Percentiles rank a stretch among this genome's conserved stretches.
phyloP scores from a whole-genome alignment of 2,329 filamentous ascomycete species.

The Periconia macrospinosa region DNA sequence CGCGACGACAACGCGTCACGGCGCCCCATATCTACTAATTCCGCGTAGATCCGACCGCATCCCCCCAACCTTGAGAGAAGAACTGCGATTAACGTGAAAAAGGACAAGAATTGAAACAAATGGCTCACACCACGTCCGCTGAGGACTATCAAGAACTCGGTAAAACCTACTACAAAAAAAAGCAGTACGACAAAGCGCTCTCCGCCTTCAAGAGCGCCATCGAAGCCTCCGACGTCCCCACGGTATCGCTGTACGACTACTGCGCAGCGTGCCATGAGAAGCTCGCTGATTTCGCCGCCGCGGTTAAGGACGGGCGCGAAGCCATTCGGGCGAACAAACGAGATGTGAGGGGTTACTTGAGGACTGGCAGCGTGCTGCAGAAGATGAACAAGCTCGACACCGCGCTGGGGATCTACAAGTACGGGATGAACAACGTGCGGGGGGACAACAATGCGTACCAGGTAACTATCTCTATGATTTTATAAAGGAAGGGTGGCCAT shows the following conservation, averaged over 20 bases:
- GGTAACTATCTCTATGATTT: constrained; percentile 13
- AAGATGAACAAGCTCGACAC: constrained; percentile 55
- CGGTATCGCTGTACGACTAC: constrained; percentile 52
- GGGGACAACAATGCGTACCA: constrained; percentile 38
- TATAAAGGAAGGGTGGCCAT: neutral
- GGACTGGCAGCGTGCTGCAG: constrained; percentile 53
- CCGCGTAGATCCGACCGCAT: too few relatives aligned
- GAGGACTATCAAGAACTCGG: constrained; percentile 42
- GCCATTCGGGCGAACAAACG: constrained; percentile 57
- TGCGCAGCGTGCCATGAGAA: constrained; percentile 60
- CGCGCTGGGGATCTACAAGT: constrained; percentile 59
- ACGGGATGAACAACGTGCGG: constrained; percentile 58
- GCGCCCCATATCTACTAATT: too few relatives aligned
- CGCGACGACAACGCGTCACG: too few relatives aligned
- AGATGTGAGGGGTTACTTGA: constrained; percentile 61
- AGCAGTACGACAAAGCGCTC: constrained; percentile 38
- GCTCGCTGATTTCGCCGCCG: constrained; percentile 52
- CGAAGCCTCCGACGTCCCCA: constrained; percentile 22
- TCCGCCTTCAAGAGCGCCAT: constrained; percentile 38
- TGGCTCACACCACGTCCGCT: constrained; percentile 34
- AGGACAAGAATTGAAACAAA: constrained; percentile 6
- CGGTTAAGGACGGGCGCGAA: constrained; percentile 58
- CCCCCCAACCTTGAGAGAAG: too few relatives aligned
- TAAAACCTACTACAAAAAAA: constrained; percentile 38
- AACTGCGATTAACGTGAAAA: too few relatives aligned